Percentiles rank a stretch among this genome's conserved stretches.
phyloP scores from a whole-genome alignment of 306 rosid species.

The Oemleria cerasiformis region DNA sequence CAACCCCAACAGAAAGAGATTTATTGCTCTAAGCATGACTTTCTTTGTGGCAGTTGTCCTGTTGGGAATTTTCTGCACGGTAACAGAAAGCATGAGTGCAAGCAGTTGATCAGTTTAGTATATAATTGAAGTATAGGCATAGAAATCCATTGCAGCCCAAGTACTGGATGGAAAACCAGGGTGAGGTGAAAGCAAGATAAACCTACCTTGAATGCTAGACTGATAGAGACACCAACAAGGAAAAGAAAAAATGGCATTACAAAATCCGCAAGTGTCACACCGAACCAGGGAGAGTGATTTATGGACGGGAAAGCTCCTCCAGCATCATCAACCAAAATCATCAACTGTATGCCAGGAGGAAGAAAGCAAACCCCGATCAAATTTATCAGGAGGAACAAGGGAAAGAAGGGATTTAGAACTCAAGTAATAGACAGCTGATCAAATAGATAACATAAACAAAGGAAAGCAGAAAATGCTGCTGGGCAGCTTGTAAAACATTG shows the following conservation, averaged over 20 bases:
- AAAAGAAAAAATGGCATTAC: conserved; percentile 80
- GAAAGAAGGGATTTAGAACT: neutral
- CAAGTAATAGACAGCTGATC: neutral
- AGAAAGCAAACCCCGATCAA: neutral
- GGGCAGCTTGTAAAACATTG: neutral
- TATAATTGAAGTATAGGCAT: neutral
- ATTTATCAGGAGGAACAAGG: conserved; percentile 1
- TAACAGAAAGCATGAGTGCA: neutral
- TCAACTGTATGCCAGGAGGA: conserved; percentile 38
- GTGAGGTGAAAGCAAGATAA: neutral
- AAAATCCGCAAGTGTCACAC: conserved; percentile 76
- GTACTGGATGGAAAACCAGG: neutral
- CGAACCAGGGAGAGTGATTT: conserved; percentile 84
- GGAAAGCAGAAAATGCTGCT: too few species aligned
- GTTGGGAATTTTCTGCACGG: conserved; percentile 58
- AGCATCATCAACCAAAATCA: conserved; percentile 73
- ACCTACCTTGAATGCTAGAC: conserved; percentile 66
- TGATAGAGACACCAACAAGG: conserved; percentile 63
- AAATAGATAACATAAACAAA: neutral
- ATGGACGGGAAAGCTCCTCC: conserved; percentile 75
- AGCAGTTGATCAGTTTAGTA: neutral
- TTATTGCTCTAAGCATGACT: conserved; percentile 48
- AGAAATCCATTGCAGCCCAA: neutral
- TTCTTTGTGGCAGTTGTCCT: conserved; percentile 57
- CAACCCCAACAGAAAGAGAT: conserved; percentile 69